Conservation (phyloP, 2,329 filamentous ascomycete species). For the Alternaria ethzedia region DNA sequence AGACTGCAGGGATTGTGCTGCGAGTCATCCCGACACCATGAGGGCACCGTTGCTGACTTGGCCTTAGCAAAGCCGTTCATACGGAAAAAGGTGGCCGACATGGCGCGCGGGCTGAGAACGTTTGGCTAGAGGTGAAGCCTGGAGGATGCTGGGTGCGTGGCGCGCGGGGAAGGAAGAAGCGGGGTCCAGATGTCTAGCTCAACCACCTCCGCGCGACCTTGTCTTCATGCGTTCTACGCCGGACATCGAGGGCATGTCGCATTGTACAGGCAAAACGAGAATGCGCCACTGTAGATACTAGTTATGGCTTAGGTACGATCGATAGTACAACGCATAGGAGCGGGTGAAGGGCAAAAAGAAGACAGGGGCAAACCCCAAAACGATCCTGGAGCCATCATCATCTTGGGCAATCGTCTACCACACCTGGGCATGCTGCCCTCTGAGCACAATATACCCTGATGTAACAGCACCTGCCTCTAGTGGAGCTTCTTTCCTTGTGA, state of each 20-base stretch:
- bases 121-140: not conserved
- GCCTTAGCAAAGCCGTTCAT: not conserved
- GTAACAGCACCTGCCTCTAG: too few species aligned
- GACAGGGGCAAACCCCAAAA: too few species aligned
- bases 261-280: not conserved
- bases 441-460: too few species aligned
- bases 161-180: not conserved
- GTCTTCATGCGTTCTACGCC: not conserved
- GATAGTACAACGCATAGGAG: too few species aligned
- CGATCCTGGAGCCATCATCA: too few species aligned
- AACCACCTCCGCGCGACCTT: not conserved
- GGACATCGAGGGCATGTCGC: fast-evolving
- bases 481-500: too few species aligned
- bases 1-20: not conserved
- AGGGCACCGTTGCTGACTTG: not conserved
- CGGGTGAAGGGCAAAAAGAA: too few species aligned
- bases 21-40: not conserved
- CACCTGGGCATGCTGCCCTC: too few species aligned
- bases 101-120: not conserved
- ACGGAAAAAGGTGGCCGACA: not conserved
- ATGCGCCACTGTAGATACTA: too few species aligned
- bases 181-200: not conserved
- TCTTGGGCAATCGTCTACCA: too few species aligned
- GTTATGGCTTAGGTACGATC: too few species aligned
- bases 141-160: not conserved